These are phyloP conservation scores for Tritrichomonas foetus DNA, from an alignment of 208 protist species.

Conservation along the genomic window DNA sequence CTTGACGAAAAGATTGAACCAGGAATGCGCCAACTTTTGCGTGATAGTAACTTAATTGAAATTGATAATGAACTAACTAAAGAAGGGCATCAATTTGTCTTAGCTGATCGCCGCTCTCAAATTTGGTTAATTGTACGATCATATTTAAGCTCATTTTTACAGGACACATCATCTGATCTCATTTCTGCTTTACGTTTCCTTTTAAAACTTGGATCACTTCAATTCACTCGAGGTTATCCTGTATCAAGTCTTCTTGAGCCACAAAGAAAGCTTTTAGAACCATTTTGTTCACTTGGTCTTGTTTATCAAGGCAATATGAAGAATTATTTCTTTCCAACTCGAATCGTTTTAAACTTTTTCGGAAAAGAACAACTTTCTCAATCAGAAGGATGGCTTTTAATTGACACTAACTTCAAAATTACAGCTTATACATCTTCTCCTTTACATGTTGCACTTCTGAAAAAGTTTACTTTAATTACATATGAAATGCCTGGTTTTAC, in stretches of 20 bases:
- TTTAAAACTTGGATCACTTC: background rate
- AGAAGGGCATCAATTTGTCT: background rate
- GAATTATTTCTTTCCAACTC: background rate
- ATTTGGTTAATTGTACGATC: background rate
- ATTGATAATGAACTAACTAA: background rate
- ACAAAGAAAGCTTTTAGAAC: background rate
- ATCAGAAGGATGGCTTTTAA: slow-evolving; percentile 17
- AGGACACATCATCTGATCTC: background rate
- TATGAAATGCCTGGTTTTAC: slow-evolving; percentile 34
- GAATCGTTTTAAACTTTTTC: background rate
- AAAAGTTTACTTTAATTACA: background rate
- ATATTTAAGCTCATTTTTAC: background rate
- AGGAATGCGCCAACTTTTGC: background rate
- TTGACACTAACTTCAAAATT: slow-evolving; percentile 41
- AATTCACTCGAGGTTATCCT: slow-evolving; percentile 1
- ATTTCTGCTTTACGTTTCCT: background rate
- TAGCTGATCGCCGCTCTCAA: background rate
- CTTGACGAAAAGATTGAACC: background rate
- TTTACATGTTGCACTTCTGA: background rate
- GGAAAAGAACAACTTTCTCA: background rate
- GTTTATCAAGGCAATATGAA: background rate
- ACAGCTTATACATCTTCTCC: slow-evolving; percentile 1
- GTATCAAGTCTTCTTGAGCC: background rate
- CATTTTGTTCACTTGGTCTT: background rate
- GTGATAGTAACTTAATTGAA: background rate